These are phyloP conservation scores for Fusarium algeriense DNA, from an alignment of 2,329 filamentous ascomycete genomes.

Conservation along the genomic window DNA sequence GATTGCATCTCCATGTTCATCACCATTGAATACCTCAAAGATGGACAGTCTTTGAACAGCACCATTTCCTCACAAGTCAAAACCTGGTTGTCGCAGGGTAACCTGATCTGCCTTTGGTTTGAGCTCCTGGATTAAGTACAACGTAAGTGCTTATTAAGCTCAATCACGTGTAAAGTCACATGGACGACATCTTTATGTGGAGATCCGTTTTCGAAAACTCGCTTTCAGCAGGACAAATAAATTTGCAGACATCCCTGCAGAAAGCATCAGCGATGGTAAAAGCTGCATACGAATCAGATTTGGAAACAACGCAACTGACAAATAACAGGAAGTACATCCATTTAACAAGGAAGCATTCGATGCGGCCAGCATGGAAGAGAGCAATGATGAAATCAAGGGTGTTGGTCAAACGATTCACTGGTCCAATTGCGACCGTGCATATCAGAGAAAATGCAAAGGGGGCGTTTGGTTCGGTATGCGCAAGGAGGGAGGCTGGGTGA, in stretches of 20 bases:
- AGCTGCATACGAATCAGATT: not conserved
- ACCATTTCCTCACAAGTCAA: too few species aligned
- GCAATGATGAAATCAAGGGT: not conserved
- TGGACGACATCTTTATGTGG: not conserved
- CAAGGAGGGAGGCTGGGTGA: not conserved
- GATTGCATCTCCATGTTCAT: too few species aligned
- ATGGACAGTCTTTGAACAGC: too few species aligned
- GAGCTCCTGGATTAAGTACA: too few species aligned
- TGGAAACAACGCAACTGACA: not conserved
- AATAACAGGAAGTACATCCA: not conserved
- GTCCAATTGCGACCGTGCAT: not conserved
- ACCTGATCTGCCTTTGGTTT: too few species aligned
- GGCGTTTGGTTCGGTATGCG: slow-evolving; percentile 3
- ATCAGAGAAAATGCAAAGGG: not conserved
- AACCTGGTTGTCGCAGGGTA: too few species aligned
- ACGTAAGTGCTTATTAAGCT: too few species aligned
- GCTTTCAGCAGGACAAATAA: not conserved
- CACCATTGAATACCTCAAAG: too few species aligned
- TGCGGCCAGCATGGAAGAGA: not conserved
- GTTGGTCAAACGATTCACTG: slow-evolving; percentile 6
- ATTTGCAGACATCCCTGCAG: not conserved
- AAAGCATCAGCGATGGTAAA: not conserved
- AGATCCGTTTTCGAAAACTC: not conserved
- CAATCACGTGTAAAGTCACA: slow-evolving; percentile 7
- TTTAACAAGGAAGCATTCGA: not conserved